Base-by-base conservation (phyloP, 139 green algal species). In the Deuterostichococcus epilithicus region DNA sequence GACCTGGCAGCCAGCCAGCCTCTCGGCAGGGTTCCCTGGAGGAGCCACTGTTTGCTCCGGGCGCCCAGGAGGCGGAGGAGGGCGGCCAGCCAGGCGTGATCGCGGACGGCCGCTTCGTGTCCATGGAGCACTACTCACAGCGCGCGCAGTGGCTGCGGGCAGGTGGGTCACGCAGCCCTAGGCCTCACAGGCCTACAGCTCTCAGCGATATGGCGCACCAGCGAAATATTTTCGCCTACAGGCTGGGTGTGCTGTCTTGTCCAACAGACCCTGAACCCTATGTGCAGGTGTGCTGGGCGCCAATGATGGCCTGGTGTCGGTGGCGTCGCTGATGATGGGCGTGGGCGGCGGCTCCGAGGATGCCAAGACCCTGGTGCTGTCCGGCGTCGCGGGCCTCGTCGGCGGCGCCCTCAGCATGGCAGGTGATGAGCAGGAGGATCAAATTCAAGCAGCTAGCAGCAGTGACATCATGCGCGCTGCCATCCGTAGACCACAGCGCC, bases 341-440 rank as follows among this genome's bases (percentile, higher is more conserved):
- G 76, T 75, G 25, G 65, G 67, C 26, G 80, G 74, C 70, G 85
- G 80, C 65, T 81, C 73, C 52, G 5, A 73, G 28, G 72, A 86
- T 60, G 69, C 81, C 33, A 58, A 78, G 13, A 86, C 85, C 6
- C 79, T 93, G 28, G 42, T 86, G 3, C 70, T 93, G 39, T 86
- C 87, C 35, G 90, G 89, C 10, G 26, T 93, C 13, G 90, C 92
- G 1, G 85, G 86, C 20, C 82, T 94, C 39, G 86, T 96, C 18
- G 86, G 81, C 15, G 90, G 90, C 25, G 84, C 86, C 0, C 82
- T 92, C 13, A n/a, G 13, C 52, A 63, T 63, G 52, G 52, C 52
- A 63, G 42, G 42, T 52, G 42, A 52, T 52, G n/a, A n/a, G 78
- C 78, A 72, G 78, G 78, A 79, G 26, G 26, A 18, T 33, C 26